Conservation (phyloP, 768 basidiomycete species). For the Naganishia vishniacii region DNA sequence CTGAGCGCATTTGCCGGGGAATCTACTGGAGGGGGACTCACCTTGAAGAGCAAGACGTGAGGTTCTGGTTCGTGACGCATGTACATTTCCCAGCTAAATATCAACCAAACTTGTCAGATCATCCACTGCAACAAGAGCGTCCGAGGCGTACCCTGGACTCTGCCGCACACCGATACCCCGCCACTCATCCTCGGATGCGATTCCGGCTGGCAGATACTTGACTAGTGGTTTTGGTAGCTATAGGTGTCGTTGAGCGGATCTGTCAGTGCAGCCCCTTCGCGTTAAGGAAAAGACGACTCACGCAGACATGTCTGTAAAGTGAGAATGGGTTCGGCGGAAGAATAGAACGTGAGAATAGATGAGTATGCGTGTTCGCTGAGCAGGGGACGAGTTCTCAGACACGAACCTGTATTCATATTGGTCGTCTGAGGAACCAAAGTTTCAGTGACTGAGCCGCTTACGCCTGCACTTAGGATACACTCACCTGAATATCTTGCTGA, state of each 20-base stretch:
- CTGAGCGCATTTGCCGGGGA: too few relatives aligned
- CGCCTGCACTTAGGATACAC: too few relatives aligned
- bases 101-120: too few relatives aligned
- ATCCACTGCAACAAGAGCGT: too few relatives aligned
- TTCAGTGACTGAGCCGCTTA: too few relatives aligned
- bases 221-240: conserved; percentile 29
- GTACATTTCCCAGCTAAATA: conserved; percentile 31
- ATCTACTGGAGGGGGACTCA: background rate
- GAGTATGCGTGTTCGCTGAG: background rate
- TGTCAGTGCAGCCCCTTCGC: background rate
- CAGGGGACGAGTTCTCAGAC: background rate
- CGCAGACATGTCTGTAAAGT: background rate
- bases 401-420: conserved; percentile 28
- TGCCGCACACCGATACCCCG: conserved; percentile 29
- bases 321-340: background rate
- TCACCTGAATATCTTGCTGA: conserved; percentile 28
- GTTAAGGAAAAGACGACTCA: background rate
- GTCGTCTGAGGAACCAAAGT: conserved; percentile 21
- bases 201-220: conserved; percentile 27
- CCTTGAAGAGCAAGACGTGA: conserved; percentile 30
- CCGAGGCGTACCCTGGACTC: conserved; percentile 28
- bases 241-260: background rate
- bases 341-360: background rate
- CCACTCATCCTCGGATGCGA: conserved; percentile 29
- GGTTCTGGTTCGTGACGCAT: conserved; percentile 31